phyloP scores from a whole-genome alignment of 768 basidiomycete genomes.

The Phanerochaete sordida region DNA sequence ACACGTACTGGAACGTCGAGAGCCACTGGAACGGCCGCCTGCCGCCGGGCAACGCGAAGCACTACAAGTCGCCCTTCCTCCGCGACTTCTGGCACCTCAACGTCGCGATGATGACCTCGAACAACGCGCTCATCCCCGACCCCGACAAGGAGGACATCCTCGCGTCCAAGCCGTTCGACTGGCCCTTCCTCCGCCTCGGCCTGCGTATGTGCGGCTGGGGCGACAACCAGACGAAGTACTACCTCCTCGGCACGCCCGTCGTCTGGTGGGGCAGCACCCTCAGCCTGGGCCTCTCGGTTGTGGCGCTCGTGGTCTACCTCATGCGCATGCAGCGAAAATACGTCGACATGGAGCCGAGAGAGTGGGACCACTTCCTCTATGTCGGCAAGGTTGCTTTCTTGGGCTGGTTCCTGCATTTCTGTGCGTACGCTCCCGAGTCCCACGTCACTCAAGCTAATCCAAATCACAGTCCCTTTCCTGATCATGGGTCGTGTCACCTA shows the following conservation, averaged over 20 bases:
- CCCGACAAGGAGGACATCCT: slow-evolving; percentile 99
- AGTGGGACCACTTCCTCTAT: slow-evolving; percentile 95
- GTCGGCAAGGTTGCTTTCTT: slow-evolving; percentile 87
- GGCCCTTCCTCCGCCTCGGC: slow-evolving; percentile 89
- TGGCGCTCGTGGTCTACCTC: slow-evolving; percentile 63
- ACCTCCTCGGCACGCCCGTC: slow-evolving; percentile 87
- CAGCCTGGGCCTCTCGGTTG: slow-evolving; percentile 56
- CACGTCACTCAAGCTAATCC: background rate
- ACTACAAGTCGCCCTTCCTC: slow-evolving; percentile 88
- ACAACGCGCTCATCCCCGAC: slow-evolving; percentile 96
- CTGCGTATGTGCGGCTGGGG: slow-evolving; percentile 98
- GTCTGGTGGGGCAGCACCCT: slow-evolving; percentile 84
- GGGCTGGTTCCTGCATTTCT: slow-evolving; percentile 90
- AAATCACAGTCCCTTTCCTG: slow-evolving; percentile 78
- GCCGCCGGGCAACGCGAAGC: slow-evolving; percentile 75
- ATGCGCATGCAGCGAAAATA: slow-evolving; percentile 86
- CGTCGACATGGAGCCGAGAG: slow-evolving; percentile 85
- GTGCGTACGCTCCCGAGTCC: slow-evolving; percentile 40
- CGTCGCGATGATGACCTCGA: slow-evolving; percentile 99
- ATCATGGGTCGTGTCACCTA: slow-evolving; percentile 98
- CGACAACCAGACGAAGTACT: slow-evolving; percentile 84
- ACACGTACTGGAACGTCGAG: slow-evolving; percentile 98
- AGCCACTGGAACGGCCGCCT: slow-evolving; percentile 95
- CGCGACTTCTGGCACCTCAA: slow-evolving; percentile 99
- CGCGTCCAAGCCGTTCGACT: slow-evolving; percentile 88